A percentile compares a stretch with the other conserved stretches of the same genome.
Evolutionary conservation across 176 grass and related monocot species (phyloP).

Genomic region (Zizania latifolia): DNA sequence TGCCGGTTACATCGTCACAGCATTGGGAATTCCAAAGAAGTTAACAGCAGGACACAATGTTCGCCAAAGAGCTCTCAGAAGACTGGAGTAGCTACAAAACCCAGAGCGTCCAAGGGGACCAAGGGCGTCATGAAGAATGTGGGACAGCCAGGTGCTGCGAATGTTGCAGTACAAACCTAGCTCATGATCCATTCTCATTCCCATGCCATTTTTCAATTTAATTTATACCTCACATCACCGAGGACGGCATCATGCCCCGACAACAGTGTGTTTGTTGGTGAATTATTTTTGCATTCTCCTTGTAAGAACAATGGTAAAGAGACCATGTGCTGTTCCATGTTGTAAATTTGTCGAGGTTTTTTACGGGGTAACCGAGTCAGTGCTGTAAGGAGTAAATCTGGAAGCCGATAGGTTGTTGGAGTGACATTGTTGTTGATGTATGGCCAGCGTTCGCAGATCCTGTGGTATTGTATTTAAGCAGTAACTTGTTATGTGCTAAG

Average conservation of each 20-base stretch:
- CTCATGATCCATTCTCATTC: slow-evolving; percentile 21
- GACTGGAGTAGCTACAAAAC: slow-evolving; percentile 26
- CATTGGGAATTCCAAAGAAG: slow-evolving; percentile 55
- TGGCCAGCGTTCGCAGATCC: background rate
- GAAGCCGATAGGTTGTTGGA: slow-evolving; percentile 23
- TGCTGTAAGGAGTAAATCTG: slow-evolving; percentile 37
- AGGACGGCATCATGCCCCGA: slow-evolving; percentile 22
- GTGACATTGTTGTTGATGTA: slow-evolving; percentile 28
- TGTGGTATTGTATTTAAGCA: slow-evolving; percentile 30
- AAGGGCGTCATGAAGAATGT: slow-evolving; percentile 30
- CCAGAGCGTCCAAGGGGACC: slow-evolving; percentile 28
- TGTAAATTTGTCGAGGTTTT: slow-evolving; percentile 41
- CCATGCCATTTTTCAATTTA: slow-evolving; percentile 37
- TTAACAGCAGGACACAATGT: slow-evolving; percentile 36
- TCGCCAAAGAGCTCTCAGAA: slow-evolving; percentile 46
- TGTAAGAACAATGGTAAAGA: slow-evolving; percentile 35
- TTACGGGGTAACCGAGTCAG: slow-evolving; percentile 25
- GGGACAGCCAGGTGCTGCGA: slow-evolving; percentile 7
- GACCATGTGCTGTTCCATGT: slow-evolving; percentile 9
- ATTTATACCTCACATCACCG: slow-evolving; percentile 44
- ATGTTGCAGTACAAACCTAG: slow-evolving; percentile 63
- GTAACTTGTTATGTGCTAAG: slow-evolving; percentile 30
- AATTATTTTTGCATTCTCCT: slow-evolving; percentile 40
- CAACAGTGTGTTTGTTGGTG: slow-evolving; percentile 23
- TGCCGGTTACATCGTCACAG: slow-evolving; percentile 61